Base-by-base conservation (phyloP, 495 filamentous ascomycete species). In the Xylaria palmicola region DNA sequence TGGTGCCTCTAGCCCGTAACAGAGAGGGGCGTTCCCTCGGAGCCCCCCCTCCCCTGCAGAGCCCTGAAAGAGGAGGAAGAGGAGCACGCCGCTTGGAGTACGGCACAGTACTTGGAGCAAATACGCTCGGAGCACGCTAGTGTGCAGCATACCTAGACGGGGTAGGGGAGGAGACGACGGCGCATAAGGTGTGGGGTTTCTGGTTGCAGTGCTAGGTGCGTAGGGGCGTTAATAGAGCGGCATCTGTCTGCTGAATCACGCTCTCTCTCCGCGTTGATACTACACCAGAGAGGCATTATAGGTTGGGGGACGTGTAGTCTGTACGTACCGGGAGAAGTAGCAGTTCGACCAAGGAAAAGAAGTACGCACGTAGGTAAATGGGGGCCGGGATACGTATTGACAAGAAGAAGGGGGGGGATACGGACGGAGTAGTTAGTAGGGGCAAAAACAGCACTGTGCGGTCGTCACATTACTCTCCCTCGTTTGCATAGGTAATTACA, bases 171-270 rank as follows among this genome's bases (percentile, higher is more conserved):
- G 47, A 30, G 47, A 24, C 24, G 27, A 19, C 24, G 47, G 45
- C 45, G 45, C 7, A 32, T 29, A 19, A 15, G n/a, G n/a, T n/a
- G 36, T 54, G 51, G 54, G 54, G 43, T 24, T 48, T 7, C 39
- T 49, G 30, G 56, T 40, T 30, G 27, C 56, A 59, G 56, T 29
- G 56, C 56, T 37, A 49, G 43, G 44, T 30, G 52, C 52, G 52
- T 37, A 49, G 43, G 44, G 52, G 52, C 52, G 52, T 55, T 26
- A 41, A 55, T 30, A 34, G 52, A 55, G 52, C 56, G 44, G 56
- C 44, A 56, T 44, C 37, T 43, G 24, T 44, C 39, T 56, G 39
- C 53, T 56, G 22, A 56, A 44, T 56, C 51, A 54, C 36, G 32
- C n/a, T 54, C 51, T 20, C 20, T 44, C 37, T 56, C 34, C 51